Evolutionary conservation across 345 rosid genomes (phyloP).

Genomic region (Ailanthus altissimus): DNA sequence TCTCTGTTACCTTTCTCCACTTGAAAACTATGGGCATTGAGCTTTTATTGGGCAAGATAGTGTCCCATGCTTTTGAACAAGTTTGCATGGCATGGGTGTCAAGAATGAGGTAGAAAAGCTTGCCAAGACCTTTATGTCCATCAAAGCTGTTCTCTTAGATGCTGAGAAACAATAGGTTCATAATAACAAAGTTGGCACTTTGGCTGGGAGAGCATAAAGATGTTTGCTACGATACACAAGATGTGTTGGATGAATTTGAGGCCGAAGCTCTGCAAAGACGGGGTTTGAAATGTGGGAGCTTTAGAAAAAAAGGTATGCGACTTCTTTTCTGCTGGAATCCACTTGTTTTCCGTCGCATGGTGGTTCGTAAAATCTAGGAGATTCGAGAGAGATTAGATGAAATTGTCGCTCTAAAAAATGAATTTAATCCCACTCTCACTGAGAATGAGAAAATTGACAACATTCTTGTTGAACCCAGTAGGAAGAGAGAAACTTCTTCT

Average conservation of each 20-base stretch:
- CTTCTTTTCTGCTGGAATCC: neutral
- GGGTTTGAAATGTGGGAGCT: neutral
- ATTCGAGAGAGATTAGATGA: slow-evolving; percentile 11
- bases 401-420: neutral
- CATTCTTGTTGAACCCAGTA: neutral
- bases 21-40: neutral
- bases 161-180: neutral
- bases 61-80: neutral
- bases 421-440: neutral
- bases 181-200: neutral
- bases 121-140: neutral
- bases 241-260: slow-evolving; percentile 26
- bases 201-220: slow-evolving; percentile 19
- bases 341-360: neutral
- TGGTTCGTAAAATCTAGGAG: neutral
- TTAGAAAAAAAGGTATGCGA: slow-evolving; percentile 18
- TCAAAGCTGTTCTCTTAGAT: slow-evolving; percentile 1
- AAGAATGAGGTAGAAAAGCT: neutral
- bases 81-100: neutral
- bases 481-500: neutral
- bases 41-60: neutral
- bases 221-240: slow-evolving; percentile 27
- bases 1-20: no score
- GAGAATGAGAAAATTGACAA: neutral
- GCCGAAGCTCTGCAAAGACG: neutral